phyloP scores from a whole-genome alignment of 2,329 filamentous ascomycete genomes.

The Verticillium nonalfalfae region DNA sequence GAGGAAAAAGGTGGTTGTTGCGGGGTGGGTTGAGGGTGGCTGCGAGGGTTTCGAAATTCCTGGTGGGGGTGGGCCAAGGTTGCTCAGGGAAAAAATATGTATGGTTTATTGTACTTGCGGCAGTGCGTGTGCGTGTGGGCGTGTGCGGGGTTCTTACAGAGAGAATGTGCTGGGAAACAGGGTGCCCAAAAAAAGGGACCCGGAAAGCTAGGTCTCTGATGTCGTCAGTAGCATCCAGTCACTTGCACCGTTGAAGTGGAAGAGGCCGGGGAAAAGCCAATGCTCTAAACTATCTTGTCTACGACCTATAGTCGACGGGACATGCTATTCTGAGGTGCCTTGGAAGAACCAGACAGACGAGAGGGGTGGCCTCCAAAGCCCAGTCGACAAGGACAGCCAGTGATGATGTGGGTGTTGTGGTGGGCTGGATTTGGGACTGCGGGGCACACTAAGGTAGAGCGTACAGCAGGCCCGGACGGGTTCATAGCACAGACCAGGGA shows the following conservation, averaged over 20 bases:
- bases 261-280: not conserved
- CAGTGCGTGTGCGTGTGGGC: not conserved
- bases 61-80: not conserved
- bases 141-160: not conserved
- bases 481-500: not conserved
- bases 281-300: not conserved
- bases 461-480: not conserved
- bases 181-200: not conserved
- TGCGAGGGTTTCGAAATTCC: not conserved
- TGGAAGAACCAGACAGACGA: not conserved
- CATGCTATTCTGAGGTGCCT: constrained; percentile 4
- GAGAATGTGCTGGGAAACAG: not conserved
- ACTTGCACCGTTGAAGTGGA: not conserved
- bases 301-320: constrained; percentile 2
- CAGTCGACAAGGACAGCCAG: not conserved
- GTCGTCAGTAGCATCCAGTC: not conserved
- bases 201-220: not conserved
- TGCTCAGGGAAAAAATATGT: not conserved
- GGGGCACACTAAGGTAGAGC: not conserved
- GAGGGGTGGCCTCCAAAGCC: not conserved
- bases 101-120: not conserved
- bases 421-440: not conserved
- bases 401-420: not conserved
- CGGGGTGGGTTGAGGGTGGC: not conserved
- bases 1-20: not conserved